Evolutionary conservation across 1,284 basidiomycete species (phyloP).

Genomic region (Phellopilus nigrolimitatus): DNA sequence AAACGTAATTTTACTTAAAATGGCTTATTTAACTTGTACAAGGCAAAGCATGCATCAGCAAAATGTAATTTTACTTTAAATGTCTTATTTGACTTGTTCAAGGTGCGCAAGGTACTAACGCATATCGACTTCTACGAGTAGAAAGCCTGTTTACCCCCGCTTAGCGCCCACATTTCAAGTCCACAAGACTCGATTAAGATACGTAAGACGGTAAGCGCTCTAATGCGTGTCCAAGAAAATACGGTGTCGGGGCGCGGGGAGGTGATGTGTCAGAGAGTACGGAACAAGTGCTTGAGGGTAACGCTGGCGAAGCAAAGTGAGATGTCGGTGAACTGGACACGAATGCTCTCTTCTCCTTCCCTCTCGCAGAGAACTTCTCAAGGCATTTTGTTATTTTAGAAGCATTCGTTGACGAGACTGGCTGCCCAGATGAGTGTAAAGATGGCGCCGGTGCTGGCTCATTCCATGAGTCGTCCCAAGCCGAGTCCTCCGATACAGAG

Average conservation of each 20-base stretch:
- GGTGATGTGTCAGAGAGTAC: background rate
- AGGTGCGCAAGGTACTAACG: too few relatives aligned
- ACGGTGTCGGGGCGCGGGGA: slow-evolving; percentile 1
- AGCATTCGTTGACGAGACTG: slow-evolving; percentile 30
- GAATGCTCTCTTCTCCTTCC: slow-evolving; percentile 35
- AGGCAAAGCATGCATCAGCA: too few relatives aligned
- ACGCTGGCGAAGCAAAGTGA: slow-evolving; percentile 18
- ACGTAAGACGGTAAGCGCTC: too few relatives aligned
- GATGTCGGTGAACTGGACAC: slow-evolving; percentile 21
- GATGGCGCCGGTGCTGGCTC: slow-evolving; percentile 28
- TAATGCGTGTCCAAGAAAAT: too few relatives aligned
- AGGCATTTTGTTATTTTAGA: slow-evolving; percentile 51
- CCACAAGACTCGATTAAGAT: too few relatives aligned
- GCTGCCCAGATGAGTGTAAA: slow-evolving; percentile 23
- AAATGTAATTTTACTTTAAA: too few relatives aligned
- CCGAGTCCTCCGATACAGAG: slow-evolving; percentile 31
- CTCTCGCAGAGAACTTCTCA: slow-evolving; percentile 52
- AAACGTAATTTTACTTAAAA: too few relatives aligned
- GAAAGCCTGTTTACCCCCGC: too few relatives aligned
- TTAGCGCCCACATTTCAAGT: too few relatives aligned
- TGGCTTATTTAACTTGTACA: too few relatives aligned
- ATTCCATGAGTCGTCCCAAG: slow-evolving; percentile 64
- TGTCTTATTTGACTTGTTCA: too few relatives aligned
- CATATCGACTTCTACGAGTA: too few relatives aligned
- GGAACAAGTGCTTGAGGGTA: slow-evolving; percentile 17